A percentile compares a stretch with the other conserved stretches of the same genome.
phyloP scores from a whole-genome alignment of 768 basidiomycete species.

The Auriculariales sp. region DNA sequence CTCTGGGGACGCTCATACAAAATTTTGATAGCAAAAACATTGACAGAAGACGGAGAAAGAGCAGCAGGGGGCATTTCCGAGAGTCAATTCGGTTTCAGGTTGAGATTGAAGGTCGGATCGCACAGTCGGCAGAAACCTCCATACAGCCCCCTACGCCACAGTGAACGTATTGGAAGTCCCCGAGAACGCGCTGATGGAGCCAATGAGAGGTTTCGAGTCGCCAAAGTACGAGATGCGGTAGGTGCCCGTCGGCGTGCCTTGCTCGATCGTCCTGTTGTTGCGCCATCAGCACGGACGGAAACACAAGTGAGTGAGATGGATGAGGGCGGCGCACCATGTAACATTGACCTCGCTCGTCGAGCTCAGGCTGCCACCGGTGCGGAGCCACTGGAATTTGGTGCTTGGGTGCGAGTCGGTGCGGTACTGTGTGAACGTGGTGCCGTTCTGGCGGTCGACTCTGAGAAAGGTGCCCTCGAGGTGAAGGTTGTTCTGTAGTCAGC shows the following conservation, averaged over 20 bases:
- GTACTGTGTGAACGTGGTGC: slow-evolving; percentile 36
- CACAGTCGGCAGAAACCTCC: too few relatives aligned
- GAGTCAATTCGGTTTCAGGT: too few relatives aligned
- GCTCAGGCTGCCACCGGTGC: slow-evolving; percentile 33
- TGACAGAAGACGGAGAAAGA: too few relatives aligned
- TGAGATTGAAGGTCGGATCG: too few relatives aligned
- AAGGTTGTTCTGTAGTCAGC: slow-evolving; percentile 47
- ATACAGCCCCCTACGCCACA: too few relatives aligned
- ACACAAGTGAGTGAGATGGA: neutral
- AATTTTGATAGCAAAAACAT: too few relatives aligned
- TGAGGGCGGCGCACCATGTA: neutral
- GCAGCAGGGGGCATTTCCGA: too few relatives aligned
- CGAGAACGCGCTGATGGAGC: slow-evolving; percentile 46
- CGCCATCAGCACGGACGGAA: slow-evolving; percentile 34
- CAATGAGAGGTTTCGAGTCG: slow-evolving; percentile 57
- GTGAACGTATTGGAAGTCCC: slow-evolving; percentile 53
- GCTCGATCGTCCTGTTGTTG: slow-evolving; percentile 43
- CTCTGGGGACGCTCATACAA: too few relatives aligned
- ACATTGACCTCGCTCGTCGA: neutral
- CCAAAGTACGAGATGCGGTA: slow-evolving; percentile 63
- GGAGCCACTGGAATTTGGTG: slow-evolving; percentile 49
- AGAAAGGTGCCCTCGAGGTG: slow-evolving; percentile 61
- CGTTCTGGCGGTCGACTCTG: slow-evolving; percentile 39
- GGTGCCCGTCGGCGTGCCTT: slow-evolving; percentile 38
- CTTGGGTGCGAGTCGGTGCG: slow-evolving; percentile 71